Evolutionary conservation across 305 asterid species (phyloP).

Genomic region (Solanum aculeatissimum): DNA sequence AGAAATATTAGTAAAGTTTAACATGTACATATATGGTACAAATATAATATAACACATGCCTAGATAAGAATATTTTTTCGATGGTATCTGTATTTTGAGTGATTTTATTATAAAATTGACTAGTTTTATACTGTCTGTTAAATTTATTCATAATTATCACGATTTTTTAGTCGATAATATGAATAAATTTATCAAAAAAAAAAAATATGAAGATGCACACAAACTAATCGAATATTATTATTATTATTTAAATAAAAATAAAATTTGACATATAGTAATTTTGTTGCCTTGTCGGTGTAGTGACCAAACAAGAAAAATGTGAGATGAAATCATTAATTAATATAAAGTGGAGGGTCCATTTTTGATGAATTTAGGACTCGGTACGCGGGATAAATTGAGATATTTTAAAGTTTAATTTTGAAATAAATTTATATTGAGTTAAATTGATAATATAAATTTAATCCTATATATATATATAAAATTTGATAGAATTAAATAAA

Average conservation of each 20-base stretch:
- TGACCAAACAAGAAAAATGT: neutral
- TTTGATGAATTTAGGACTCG: neutral
- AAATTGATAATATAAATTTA: too few species aligned
- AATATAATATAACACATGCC: too few species aligned
- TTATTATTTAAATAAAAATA: neutral
- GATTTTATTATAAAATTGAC: too few species aligned
- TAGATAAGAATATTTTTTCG: too few species aligned
- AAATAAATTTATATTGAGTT: neutral
- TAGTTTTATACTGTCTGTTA: too few species aligned
- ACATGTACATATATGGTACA: too few species aligned
- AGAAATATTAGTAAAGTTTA: too few species aligned
- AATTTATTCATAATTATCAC: too few species aligned
- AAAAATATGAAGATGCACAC: neutral
- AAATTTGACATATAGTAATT: neutral
- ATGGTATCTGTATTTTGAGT: too few species aligned
- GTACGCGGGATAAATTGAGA: neutral
- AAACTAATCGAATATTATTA: neutral
- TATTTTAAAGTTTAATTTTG: neutral
- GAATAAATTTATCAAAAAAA: neutral
- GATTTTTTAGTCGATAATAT: too few species aligned
- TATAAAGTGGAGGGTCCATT: neutral
- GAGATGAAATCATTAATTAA: neutral
- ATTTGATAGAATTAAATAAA: too few species aligned
- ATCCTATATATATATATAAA: too few species aligned
- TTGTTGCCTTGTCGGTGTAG: neutral